Percentiles rank a stretch among this genome's conserved stretches.
Conservation (phyloP, 305 asterid species). For the Fraxinus paxiana region DNA sequence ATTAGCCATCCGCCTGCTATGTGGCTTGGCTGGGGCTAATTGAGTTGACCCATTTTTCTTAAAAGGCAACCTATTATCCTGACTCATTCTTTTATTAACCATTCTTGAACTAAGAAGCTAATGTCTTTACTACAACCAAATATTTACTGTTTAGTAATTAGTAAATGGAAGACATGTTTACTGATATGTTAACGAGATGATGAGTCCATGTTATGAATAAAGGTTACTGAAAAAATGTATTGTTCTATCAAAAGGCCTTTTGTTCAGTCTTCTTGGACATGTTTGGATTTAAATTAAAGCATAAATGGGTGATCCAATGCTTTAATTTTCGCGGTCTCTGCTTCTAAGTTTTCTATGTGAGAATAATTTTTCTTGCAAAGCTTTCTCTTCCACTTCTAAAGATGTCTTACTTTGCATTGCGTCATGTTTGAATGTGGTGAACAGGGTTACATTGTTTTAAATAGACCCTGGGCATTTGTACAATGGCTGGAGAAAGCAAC, state of each 20-base stretch:
- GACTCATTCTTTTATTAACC: background rate
- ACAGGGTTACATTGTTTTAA: constrained; percentile 87
- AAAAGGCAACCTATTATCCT: background rate
- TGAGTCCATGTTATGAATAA: background rate
- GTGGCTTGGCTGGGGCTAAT: constrained; percentile 3
- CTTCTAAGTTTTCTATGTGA: constrained; percentile 11
- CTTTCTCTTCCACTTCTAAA: constrained; percentile 6
- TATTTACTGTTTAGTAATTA: background rate
- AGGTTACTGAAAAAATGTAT: background rate
- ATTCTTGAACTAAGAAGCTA: background rate
- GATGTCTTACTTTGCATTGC: constrained; percentile 16
- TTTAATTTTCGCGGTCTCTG: constrained; percentile 2
- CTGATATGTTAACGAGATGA: background rate
- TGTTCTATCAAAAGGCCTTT: background rate
- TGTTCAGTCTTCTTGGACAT: background rate
- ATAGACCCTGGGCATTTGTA: constrained; percentile 97
- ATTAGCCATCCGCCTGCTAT: constrained; percentile 5
- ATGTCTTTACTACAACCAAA: background rate
- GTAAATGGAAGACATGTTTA: background rate
- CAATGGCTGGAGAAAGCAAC: constrained; percentile 91
- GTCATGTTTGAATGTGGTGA: constrained; percentile 25
- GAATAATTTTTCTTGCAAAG: background rate
- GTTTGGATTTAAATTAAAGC: background rate
- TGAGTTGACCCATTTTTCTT: background rate
- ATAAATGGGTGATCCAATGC: background rate